Evolutionary conservation across 257 asterid species (phyloP).

Genomic region (Voacanga thouarsii): DNA sequence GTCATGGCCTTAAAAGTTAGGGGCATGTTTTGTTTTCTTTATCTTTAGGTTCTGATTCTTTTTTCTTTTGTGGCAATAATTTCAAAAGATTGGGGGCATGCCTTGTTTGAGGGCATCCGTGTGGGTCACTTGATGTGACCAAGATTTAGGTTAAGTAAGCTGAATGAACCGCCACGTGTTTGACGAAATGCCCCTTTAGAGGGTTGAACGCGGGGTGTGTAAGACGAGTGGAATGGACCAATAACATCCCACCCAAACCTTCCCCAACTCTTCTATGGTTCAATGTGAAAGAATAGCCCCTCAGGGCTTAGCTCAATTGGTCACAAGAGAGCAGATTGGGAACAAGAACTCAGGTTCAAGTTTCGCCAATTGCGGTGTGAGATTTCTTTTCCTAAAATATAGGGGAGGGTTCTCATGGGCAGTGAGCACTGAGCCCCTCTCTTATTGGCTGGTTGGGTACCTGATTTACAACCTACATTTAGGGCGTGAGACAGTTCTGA

Average conservation of each 20-base stretch:
- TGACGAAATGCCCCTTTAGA: slow-evolving; percentile 23
- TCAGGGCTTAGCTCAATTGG: too few relatives aligned
- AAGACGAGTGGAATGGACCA: slow-evolving; percentile 42
- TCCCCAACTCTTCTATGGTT: background rate
- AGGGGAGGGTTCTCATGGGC: too few relatives aligned
- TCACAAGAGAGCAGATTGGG: too few relatives aligned
- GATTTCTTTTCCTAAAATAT: too few relatives aligned
- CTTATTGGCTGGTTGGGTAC: too few relatives aligned
- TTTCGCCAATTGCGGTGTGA: too few relatives aligned
- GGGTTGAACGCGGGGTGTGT: slow-evolving; percentile 58
- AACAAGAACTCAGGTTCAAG: too few relatives aligned
- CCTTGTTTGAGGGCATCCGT: slow-evolving; percentile 37
- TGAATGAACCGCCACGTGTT: slow-evolving; percentile 49
- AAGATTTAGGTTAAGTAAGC: slow-evolving; percentile 32
- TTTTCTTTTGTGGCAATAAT: background rate
- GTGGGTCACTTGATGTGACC: slow-evolving; percentile 65
- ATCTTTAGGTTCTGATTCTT: too few relatives aligned
- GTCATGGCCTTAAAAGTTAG: background rate
- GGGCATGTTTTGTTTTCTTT: background rate
- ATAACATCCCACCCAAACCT: slow-evolving; percentile 22
- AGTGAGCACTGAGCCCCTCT: too few relatives aligned
- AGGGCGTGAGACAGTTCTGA: too few relatives aligned
- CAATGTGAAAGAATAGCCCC: too few relatives aligned
- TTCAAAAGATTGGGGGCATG: slow-evolving; percentile 3
- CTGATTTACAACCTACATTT: too few relatives aligned